Conservation (phyloP, 371 early-diverging fungal genomes). For the Syncephalastrum racemosum region DNA sequence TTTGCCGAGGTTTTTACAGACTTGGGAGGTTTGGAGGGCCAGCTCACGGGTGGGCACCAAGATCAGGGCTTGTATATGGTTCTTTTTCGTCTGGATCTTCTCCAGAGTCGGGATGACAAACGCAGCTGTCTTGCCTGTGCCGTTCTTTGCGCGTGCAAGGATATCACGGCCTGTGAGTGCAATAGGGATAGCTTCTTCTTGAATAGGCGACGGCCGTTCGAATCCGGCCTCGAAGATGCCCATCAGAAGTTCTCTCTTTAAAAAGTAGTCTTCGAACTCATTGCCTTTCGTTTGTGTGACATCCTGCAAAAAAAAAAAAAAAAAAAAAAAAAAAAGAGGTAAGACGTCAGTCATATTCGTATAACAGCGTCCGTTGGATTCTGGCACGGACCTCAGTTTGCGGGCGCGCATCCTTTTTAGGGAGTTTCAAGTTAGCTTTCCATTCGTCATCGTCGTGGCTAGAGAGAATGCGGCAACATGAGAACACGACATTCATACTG, state of each 20-base stretch:
- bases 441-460: constrained; percentile 70
- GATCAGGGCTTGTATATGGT: constrained; percentile 82
- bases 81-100: constrained; percentile 81
- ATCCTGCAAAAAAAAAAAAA: constrained; percentile 50
- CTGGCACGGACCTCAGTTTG: constrained; percentile 73
- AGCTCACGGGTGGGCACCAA: constrained; percentile 98
- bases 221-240: constrained; percentile 99
- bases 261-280: constrained; percentile 96
- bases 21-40: constrained; percentile 95
- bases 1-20: constrained; percentile 91
- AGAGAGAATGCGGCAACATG: neutral
- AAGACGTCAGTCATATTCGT: constrained; percentile 4
- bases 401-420: constrained; percentile 82
- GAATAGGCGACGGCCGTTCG: constrained; percentile 98
- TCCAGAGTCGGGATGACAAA: constrained; percentile 96
- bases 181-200: constrained; percentile 98
- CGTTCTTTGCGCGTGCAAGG: constrained; percentile 96
- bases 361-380: neutral
- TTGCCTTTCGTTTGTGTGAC: constrained; percentile 96
- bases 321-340: neutral
- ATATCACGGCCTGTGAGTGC: constrained; percentile 96
- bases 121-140: constrained; percentile 99
- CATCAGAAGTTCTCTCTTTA: constrained; percentile 96
- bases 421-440: constrained; percentile 74
- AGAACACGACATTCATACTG: no score